Conservation (phyloP, 805 yeast species). For the Tetrapisispora iriomotensis region DNA sequence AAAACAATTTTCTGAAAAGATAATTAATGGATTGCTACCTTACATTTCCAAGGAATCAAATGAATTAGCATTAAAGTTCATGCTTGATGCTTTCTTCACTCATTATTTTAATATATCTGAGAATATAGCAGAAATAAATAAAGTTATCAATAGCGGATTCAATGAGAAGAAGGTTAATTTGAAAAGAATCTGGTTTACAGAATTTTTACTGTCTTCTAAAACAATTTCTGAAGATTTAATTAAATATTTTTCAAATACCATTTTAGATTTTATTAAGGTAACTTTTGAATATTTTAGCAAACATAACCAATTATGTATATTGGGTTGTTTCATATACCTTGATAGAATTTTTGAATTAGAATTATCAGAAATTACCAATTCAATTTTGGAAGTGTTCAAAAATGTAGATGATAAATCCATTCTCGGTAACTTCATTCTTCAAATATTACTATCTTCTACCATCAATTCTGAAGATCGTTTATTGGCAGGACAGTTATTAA, state of each 20-base stretch:
- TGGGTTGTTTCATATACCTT: constrained; percentile 19
- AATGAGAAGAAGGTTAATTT: constrained; percentile 52
- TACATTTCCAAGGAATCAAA: constrained; percentile 66
- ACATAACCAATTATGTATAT: constrained; percentile 30
- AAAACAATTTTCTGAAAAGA: constrained; percentile 28
- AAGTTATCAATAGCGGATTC: constrained; percentile 46
- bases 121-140: constrained; percentile 20
- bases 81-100: constrained; percentile 40
- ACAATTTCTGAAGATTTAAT: constrained; percentile 33
- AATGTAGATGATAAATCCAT: constrained; percentile 7
- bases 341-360: constrained; percentile 10
- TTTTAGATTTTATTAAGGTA: constrained; percentile 25
- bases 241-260: constrained; percentile 18
- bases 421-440: constrained; percentile 43
- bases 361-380: constrained; percentile 3
- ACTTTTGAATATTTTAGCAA: constrained; percentile 32
- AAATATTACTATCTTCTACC: constrained; percentile 35
- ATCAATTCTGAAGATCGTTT: constrained; percentile 31
- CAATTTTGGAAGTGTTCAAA: constrained; percentile 7
- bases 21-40: constrained; percentile 38
- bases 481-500: constrained; percentile 28
- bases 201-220: constrained; percentile 26
- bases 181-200: constrained; percentile 57
- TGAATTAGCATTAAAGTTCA: constrained; percentile 46
- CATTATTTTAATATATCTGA: constrained; percentile 32